phyloP scores from a whole-genome alignment of 202 grass and related monocot species.

The Setaria viridis region DNA sequence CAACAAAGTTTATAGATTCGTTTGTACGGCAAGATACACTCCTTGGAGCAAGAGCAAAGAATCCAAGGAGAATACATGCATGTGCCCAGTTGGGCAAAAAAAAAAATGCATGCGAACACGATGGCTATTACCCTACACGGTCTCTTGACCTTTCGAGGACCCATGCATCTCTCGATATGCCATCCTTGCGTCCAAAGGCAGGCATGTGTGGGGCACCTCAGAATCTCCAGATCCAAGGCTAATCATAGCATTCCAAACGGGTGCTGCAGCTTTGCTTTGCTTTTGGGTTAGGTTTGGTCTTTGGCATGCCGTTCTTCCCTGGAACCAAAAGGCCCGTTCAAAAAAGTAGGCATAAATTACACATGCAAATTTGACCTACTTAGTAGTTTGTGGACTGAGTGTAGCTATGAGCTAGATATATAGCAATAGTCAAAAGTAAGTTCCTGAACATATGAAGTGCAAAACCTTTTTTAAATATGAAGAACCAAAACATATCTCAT shows the following conservation, averaged over 20 bases:
- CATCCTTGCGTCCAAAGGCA: conserved; percentile 51
- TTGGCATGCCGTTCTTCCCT: conserved; percentile 10
- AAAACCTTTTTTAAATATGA: neutral
- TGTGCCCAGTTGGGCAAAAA: neutral
- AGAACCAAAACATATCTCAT: no score
- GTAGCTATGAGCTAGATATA: neutral
- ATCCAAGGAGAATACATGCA: conserved; percentile 31
- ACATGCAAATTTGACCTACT: neutral
- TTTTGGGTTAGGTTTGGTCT: conserved; percentile 26
- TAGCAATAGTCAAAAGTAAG: neutral
- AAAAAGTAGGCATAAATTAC: neutral
- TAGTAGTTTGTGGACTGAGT: neutral
- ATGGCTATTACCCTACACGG: conserved; percentile 23
- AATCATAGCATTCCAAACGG: conserved; percentile 28
- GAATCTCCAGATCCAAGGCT: conserved; percentile 53
- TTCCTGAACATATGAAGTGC: neutral
- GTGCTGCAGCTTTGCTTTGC: neutral
- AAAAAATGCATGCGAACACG: conserved; percentile 16
- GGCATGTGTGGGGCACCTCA: conserved; percentile 12
- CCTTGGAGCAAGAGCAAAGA: conserved; percentile 24
- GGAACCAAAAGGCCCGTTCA: neutral
- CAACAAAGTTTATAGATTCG: conserved; percentile 17
- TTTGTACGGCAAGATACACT: conserved; percentile 37
- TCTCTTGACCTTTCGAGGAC: conserved; percentile 4
- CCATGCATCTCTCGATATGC: conserved; percentile 11